phyloP scores from a whole-genome alignment of 371 early-diverging fungal species.

The Actinomortierella ambigua region DNA sequence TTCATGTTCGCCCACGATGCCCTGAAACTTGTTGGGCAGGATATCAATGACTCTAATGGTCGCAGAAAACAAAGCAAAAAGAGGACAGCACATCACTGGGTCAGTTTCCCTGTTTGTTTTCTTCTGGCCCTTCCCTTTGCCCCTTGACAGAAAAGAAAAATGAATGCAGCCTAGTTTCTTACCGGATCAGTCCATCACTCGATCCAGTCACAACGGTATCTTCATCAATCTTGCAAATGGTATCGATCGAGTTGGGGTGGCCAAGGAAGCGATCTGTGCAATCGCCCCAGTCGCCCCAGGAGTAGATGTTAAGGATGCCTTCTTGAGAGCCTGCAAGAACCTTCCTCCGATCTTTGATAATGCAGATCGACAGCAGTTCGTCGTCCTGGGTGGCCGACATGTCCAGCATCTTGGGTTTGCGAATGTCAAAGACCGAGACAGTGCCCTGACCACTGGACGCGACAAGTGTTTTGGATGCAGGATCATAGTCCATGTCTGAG shows the following conservation, averaged over 20 bases:
- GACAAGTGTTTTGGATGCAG: constrained; percentile 70
- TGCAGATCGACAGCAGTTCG: constrained; percentile 81
- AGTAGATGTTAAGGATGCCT: constrained; percentile 80
- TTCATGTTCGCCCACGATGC: constrained; percentile 87
- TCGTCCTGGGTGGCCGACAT: constrained; percentile 93
- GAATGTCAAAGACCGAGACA: constrained; percentile 87
- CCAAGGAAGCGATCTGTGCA: constrained; percentile 90
- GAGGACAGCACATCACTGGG: too few species aligned
- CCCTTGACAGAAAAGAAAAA: not conserved
- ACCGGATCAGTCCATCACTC: constrained; percentile 88
- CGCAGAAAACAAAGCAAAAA: not conserved
- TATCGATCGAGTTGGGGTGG: constrained; percentile 87
- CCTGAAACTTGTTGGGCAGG: constrained; percentile 86
- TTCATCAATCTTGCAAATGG: constrained; percentile 82
- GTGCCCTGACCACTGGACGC: constrained; percentile 87
- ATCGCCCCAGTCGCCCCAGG: constrained; percentile 92
- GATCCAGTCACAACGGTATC: constrained; percentile 85
- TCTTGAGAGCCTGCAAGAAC: constrained; percentile 89
- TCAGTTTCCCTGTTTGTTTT: too few species aligned
- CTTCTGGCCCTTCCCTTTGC: too few species aligned
- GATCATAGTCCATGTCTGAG: constrained; percentile 76
- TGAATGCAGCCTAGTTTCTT: not conserved
- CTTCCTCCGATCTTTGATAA: constrained; percentile 79
- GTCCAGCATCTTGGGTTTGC: constrained; percentile 77
- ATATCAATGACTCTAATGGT: constrained; percentile 70